Evolutionary conservation across 2,329 filamentous ascomycete genomes (phyloP).

Genomic region (Tolypocladium tropicale): DNA sequence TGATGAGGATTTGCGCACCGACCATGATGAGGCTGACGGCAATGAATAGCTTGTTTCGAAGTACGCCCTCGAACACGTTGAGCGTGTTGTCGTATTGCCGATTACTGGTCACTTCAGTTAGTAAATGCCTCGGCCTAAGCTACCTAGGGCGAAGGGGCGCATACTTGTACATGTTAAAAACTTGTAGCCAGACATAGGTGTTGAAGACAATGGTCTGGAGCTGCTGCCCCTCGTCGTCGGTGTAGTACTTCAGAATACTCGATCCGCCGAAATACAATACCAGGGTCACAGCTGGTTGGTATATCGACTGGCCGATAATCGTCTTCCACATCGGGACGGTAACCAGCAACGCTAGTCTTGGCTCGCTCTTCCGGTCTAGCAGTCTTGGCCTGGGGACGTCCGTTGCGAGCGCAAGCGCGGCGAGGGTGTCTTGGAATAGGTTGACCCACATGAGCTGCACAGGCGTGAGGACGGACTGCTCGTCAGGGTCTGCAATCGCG

Average conservation of each 20-base stretch:
- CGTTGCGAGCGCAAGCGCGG: slow-evolving; percentile 54
- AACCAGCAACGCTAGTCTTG: slow-evolving; percentile 62
- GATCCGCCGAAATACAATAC: slow-evolving; percentile 49
- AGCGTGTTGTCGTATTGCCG: slow-evolving; percentile 40
- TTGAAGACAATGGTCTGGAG: slow-evolving; percentile 57
- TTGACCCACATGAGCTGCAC: slow-evolving; percentile 62
- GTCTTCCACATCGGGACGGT: slow-evolving; percentile 56
- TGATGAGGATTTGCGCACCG: slow-evolving; percentile 44
- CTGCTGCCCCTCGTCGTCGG: slow-evolving; percentile 30
- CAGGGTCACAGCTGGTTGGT: slow-evolving; percentile 46
- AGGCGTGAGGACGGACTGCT: slow-evolving; percentile 50
- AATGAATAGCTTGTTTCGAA: slow-evolving; percentile 47
- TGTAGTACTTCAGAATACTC: slow-evolving; percentile 28
- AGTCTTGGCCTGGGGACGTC: slow-evolving; percentile 48
- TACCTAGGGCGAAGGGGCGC: neutral
- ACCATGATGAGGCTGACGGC: slow-evolving; percentile 47
- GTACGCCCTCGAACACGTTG: slow-evolving; percentile 49
- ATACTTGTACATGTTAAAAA: slow-evolving; percentile 41
- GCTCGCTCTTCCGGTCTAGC: slow-evolving; percentile 40
- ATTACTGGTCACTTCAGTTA: no score
- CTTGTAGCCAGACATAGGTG: slow-evolving; percentile 62
- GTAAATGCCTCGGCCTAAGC: no score
- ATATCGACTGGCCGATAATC: slow-evolving; percentile 51
- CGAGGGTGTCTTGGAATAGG: slow-evolving; percentile 60
- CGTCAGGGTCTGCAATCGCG: slow-evolving; percentile 43